Conservation (phyloP, 2,329 filamentous ascomycete genomes). For the Aspergillus eucalypticola region DNA sequence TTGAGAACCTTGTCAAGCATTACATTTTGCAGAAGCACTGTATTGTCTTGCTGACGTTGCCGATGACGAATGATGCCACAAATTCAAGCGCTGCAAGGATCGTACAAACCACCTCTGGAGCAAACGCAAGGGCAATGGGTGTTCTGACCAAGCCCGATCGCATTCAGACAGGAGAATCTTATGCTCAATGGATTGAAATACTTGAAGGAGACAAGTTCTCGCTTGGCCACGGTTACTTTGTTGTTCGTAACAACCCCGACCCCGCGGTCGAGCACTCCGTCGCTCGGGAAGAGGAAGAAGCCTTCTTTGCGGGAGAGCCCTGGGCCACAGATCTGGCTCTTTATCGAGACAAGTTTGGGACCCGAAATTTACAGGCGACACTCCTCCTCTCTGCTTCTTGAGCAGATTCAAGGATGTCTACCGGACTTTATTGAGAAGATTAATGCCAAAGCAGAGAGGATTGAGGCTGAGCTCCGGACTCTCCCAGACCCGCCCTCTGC, state of each 20-base stretch:
- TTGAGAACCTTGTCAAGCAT: constrained; percentile 67
- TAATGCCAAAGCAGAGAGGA: constrained; percentile 48
- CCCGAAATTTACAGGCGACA: constrained; percentile 49
- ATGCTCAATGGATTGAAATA: constrained; percentile 64
- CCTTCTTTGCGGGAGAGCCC: constrained; percentile 51
- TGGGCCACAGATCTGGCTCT: constrained; percentile 48
- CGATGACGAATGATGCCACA: constrained; percentile 76
- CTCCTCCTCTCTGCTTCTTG: constrained; percentile 52
- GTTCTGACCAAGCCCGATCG: constrained; percentile 86
- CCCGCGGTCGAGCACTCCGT: constrained; percentile 44
- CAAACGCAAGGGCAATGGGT: constrained; percentile 64
- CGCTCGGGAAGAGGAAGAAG: constrained; percentile 52
- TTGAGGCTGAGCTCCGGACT: constrained; percentile 56
- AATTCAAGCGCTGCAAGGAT: constrained; percentile 71
- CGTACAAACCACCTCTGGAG: constrained; percentile 56
- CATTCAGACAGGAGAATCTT: constrained; percentile 53
- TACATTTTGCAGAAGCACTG: constrained; percentile 71
- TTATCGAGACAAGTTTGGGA: constrained; percentile 54
- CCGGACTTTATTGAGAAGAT: constrained; percentile 45
- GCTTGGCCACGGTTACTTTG: constrained; percentile 75
- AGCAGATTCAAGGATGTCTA: constrained; percentile 46
- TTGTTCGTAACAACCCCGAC: constrained; percentile 63
- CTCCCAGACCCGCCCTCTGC: constrained; percentile 66
- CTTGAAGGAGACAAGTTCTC: constrained; percentile 62
- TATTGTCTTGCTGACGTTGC: constrained; percentile 73